Evolutionary conservation across 306 rosid species (phyloP), one percentile per base, ranked within the genome.

Genomic region (Quercus robur): DNA sequence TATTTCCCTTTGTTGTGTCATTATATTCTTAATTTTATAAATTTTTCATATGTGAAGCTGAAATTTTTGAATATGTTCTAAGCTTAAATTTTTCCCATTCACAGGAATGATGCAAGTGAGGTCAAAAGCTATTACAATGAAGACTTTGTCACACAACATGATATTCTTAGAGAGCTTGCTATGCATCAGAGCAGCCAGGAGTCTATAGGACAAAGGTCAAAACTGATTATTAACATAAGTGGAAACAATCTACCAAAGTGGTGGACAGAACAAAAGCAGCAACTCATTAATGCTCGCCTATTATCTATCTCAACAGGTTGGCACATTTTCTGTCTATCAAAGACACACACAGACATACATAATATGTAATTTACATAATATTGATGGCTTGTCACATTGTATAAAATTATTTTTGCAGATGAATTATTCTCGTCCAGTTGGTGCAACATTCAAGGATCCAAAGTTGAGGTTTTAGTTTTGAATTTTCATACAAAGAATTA

Each of bases 241-340:
- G 86, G 84, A 82, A 85, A 83, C 44, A 71, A 80, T 38, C 81
- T 68, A 77, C 95, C 90, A 17, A 83, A 67, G 49, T 85, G 89
- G 94, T 94, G 92, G 91, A 84, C 71, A 2, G 69, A 80, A 62
- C 69, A 6, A 10, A 84, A 81, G 54, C 71, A 81, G 68, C 88
- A 72, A 78, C 77, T 84, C 35, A 21, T 71, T 70, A 52, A 80
- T 59, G 81, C 88, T 46, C 75, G 67, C 56, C 13, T 87, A 2
- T 18, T 94, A 55, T 90, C 94, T 21, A 88, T 92, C 81, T 87
- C 95, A 59, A 86, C 92, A 18, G 94, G 98, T 94, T 75, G 35
- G 80, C 86, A 70, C 41, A 46, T 73, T 69, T 69, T 76, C 71
- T 25, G 49, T 23, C 71, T 77, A 41, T 58, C 58, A 79, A n/a